Evolutionary conservation across 164 flowering plant species (phyloP), one percentile per base, ranked within the genome.

Genomic region (Echeveria elegans): DNA sequence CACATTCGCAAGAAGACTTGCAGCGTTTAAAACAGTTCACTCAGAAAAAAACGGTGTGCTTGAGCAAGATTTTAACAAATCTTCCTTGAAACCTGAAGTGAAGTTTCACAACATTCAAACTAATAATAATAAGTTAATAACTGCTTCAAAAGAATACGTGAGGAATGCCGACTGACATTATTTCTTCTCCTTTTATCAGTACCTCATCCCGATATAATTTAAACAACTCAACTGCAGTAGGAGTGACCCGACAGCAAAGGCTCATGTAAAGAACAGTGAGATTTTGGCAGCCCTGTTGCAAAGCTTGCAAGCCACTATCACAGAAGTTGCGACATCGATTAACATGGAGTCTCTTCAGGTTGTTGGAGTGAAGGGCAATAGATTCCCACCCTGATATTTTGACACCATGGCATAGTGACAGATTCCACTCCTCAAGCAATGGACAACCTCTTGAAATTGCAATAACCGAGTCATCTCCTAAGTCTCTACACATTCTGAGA

Each of bases 391-490:
- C 93, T 8, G 69, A 18, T 40, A 80, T 29, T 68, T 72, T 77
- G 38, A 89, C 73, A 63, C 75, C 84, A 43, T 79, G 86, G 64
- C 90, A 89, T 29, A 78, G 28, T 4, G 84, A 80, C 61, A 89
- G 69, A 78, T 78, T 87, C 91, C 93, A 87, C 68, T 86, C 91
- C 66, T 73, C 65, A 29, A 87, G 82, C 37, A 71, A 59, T 0
- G 93, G 91, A 70, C 92, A 89, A 7, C 88, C 88, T 66, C 77
- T 79, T 59, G 93, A 82, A 67, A 89, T 86, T n/a, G 79, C 81
- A 12, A 23, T 32, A 26, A 86, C 73, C 14, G 83, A 74, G n/a
- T 77, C 85, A 60, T 83, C 82, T 36, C 75, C 79, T 34, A 84
- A 69, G 29, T 63, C 69, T 64, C 88, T 79, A 68, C 96, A 86